Base-by-base conservation (phyloP, 805 yeast genomes). In the Cyberlindnera xylosilytica region DNA sequence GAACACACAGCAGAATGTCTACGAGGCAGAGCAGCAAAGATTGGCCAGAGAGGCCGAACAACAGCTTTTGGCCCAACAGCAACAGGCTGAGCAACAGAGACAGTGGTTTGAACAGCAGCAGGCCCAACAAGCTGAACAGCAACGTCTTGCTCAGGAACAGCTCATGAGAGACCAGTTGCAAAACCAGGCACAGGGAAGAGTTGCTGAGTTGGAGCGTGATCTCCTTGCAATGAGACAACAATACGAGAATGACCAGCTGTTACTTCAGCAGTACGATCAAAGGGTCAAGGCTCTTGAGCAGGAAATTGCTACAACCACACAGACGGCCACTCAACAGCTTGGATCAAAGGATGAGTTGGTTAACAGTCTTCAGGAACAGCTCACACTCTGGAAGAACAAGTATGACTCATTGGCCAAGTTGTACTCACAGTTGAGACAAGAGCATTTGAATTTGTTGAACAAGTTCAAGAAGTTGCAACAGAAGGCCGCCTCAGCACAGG, bases 351-450 rank as follows among this genome's bases (percentile, higher is more conserved):
- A 86, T 52, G 93, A 87, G 48, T 81, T 83, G 54, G 66, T 86
- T 36, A 72, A 63, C 41, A 71, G 74, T 41, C 61, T 87, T 35
- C 88, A 83, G 55, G 90, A 86, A 41, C 96, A 89, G 63, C 73
- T 85, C 32, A 68, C 63, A 20, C 74, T 77, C 47, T 90, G 96
- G 96, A 79, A 86, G 48, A 78, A 77, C 41, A 90, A 90, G 66
- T 90, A 90, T 64, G 96, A 89, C 58, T 75, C 93, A 0, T 72
- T 90, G 49, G 97, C 97, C 6, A 87, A 87, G 57, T 70, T 90
- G 50, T 90, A 90, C 62, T 82, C 95, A 2, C 96, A 89, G 64
- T 70, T 90, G 53, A 83, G 97, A 58, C 95, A 87, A 64, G 97
- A 90, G 64, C 97, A 90, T 60, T 72, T 90, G 56, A 84, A 81